Conservation (phyloP, 2,329 filamentous ascomycete genomes). For the Penicillium sp. region DNA sequence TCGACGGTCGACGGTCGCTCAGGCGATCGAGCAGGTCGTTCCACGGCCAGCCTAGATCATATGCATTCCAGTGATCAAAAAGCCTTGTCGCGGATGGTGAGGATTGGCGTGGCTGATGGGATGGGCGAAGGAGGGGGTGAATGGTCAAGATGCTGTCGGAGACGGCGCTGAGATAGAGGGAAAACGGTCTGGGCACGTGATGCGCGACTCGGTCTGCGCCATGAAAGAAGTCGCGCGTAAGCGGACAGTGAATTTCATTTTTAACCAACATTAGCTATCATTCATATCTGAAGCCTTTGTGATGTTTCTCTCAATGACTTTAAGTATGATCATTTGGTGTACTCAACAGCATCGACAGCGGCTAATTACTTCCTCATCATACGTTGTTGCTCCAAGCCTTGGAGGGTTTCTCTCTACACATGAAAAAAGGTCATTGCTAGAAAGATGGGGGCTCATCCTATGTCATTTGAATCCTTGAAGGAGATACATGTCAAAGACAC, state of each 20-base stretch:
- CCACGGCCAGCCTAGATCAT: constrained; percentile 29
- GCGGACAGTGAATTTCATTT: not conserved
- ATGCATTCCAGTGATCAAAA: constrained; percentile 30
- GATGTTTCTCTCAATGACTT: not conserved
- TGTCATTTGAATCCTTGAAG: not conserved
- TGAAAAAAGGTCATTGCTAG: not conserved
- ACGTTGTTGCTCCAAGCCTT: not conserved
- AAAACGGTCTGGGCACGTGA: constrained; percentile 29
- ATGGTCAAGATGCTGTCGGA: constrained; percentile 17
- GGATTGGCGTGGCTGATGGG: constrained; percentile 5
- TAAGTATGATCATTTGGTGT: not conserved
- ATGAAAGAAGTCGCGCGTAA: not conserved
- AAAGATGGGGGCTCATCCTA: not conserved
- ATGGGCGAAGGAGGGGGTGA: constrained; percentile 14
- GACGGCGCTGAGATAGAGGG: constrained; percentile 28
- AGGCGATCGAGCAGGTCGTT: constrained; percentile 32
- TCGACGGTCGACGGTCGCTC: constrained; percentile 34
- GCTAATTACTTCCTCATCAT: not conserved
- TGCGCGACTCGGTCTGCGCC: constrained; percentile 8
- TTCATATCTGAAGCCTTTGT: not conserved
- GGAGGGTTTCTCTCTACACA: not conserved
- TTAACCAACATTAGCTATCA: too few relatives aligned
- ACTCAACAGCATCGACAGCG: not conserved
- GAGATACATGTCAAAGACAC: constrained; percentile 12
- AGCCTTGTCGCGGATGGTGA: constrained; percentile 12